A percentile compares a stretch with the other conserved stretches of the same genome.
Evolutionary conservation across 176 grass and related monocot species (phyloP).

Genomic region (Oryza rufipogon): DNA sequence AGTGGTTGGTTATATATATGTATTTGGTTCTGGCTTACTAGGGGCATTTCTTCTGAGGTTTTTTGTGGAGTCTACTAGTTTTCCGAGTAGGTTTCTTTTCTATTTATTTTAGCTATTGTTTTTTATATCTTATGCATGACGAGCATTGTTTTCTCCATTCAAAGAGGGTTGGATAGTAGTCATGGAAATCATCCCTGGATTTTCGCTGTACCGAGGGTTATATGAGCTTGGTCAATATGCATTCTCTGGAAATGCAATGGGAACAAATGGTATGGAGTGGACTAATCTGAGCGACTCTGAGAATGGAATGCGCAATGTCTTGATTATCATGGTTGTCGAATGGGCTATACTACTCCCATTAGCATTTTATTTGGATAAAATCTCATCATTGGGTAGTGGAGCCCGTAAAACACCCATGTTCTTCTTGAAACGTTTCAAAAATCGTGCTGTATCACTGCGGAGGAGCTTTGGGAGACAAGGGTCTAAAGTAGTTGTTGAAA

Average conservation of each 20-base stretch:
- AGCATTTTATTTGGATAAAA: constrained; percentile 71
- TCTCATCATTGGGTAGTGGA: constrained; percentile 51
- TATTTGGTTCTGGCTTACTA: constrained; percentile 84
- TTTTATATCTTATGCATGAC: constrained; percentile 28
- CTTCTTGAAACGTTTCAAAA: constrained; percentile 64
- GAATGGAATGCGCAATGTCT: constrained; percentile 69
- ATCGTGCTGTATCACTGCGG: constrained; percentile 31
- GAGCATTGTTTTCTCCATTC: constrained; percentile 19
- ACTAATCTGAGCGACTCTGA: constrained; percentile 53
- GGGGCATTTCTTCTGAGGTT: constrained; percentile 67
- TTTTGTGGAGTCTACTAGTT: constrained; percentile 64
- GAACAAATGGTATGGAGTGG: constrained; percentile 76
- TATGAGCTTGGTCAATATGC: constrained; percentile 79
- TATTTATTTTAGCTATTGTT: constrained; percentile 17
- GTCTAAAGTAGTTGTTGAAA: constrained; percentile 71
- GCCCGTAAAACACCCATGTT: constrained; percentile 46
- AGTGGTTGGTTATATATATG: constrained; percentile 95
- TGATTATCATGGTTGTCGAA: constrained; percentile 87
- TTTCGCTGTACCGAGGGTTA: constrained; percentile 80
- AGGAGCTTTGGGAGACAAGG: constrained; percentile 55
- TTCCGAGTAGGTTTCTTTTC: constrained; percentile 69
- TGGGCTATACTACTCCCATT: constrained; percentile 68
- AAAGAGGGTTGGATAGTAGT: constrained; percentile 78
- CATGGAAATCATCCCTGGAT: constrained; percentile 90
- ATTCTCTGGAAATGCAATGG: constrained; percentile 53